Conservation (phyloP, 2,329 filamentous ascomycete species). For the Fusarium praegraminearum region DNA sequence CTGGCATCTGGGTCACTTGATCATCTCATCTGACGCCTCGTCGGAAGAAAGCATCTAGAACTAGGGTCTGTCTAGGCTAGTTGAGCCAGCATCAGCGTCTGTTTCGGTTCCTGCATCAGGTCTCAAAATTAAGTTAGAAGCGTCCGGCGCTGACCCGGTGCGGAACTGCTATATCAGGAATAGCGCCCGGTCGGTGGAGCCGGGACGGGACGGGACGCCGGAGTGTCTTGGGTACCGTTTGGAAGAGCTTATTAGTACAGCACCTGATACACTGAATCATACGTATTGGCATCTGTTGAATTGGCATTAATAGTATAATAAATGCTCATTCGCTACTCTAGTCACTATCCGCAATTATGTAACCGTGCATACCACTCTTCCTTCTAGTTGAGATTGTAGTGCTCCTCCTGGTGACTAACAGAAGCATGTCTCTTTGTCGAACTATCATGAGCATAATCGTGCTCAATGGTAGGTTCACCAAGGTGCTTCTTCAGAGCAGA, state of each 20-base stretch:
- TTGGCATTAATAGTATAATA: fast-evolving
- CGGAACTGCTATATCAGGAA: conserved; percentile 27
- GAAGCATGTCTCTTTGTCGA: conserved; percentile 46
- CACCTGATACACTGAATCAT: background rate
- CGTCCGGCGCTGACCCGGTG: conserved; percentile 7
- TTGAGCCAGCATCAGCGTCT: background rate
- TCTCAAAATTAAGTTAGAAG: background rate
- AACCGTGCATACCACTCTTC: too few relatives aligned
- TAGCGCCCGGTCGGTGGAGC: conserved; percentile 28
- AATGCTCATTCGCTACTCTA: background rate
- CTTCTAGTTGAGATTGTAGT: conserved; percentile 37
- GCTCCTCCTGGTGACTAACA: conserved; percentile 50
- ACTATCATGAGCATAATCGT: conserved; percentile 50
- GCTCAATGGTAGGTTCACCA: conserved; percentile 48
- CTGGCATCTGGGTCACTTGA: conserved; percentile 13
- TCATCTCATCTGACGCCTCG: conserved; percentile 2
- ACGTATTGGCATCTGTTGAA: too few relatives aligned
- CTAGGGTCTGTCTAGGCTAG: background rate
- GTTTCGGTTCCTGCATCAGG: conserved; percentile 19
- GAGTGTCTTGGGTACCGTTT: background rate
- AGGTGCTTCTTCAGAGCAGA: conserved; percentile 44
- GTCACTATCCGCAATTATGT: fast-evolving
- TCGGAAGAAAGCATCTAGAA: background rate
- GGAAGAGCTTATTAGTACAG: background rate
- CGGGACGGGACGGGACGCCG: conserved; percentile 14